phyloP scores from a whole-genome alignment of 352 stramenopile genomes.

The Phytophthora uliginosa region DNA sequence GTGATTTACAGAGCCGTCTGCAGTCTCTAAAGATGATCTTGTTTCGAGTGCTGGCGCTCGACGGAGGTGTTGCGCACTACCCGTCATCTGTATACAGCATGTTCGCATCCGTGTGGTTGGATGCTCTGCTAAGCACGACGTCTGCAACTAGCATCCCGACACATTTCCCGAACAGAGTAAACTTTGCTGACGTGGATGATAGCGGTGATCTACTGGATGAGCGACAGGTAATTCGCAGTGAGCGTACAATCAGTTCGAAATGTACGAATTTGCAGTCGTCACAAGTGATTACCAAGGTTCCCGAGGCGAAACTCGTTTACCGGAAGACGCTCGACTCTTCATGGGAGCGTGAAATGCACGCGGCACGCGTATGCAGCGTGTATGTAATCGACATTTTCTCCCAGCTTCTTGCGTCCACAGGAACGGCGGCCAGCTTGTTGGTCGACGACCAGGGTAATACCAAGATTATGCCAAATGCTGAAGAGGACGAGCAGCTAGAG shows the following conservation, averaged over 20 bases:
- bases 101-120: conserved; percentile 76
- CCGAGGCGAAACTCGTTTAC: conserved; percentile 64
- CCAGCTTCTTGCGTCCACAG: conserved; percentile 49
- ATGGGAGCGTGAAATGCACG: conserved; percentile 79
- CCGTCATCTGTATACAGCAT: conserved; percentile 74
- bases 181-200: conserved; percentile 29
- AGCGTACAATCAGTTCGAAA: conserved; percentile 87
- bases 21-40: conserved; percentile 62
- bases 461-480: conserved; percentile 12
- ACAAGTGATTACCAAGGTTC: conserved; percentile 74
- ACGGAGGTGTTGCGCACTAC: conserved; percentile 77
- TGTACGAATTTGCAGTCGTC: conserved; percentile 85
- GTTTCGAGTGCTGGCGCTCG: conserved; percentile 54
- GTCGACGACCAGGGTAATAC: conserved; percentile 2
- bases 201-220: conserved; percentile 34
- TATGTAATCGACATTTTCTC: conserved; percentile 64
- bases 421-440: conserved; percentile 23
- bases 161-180: conserved; percentile 65
- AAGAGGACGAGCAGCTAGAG: conserved; percentile 53
- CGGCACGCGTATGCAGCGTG: conserved; percentile 63
- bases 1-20: conserved; percentile 37
- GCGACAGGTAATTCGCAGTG: conserved; percentile 67
- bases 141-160: conserved; percentile 79
- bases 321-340: conserved; percentile 79
- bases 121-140: conserved; percentile 67